Percentiles rank a stretch among this genome's conserved stretches.
Evolutionary conservation across 2,329 filamentous ascomycete species (phyloP).

Genomic region (Keithomyces neogunnii): DNA sequence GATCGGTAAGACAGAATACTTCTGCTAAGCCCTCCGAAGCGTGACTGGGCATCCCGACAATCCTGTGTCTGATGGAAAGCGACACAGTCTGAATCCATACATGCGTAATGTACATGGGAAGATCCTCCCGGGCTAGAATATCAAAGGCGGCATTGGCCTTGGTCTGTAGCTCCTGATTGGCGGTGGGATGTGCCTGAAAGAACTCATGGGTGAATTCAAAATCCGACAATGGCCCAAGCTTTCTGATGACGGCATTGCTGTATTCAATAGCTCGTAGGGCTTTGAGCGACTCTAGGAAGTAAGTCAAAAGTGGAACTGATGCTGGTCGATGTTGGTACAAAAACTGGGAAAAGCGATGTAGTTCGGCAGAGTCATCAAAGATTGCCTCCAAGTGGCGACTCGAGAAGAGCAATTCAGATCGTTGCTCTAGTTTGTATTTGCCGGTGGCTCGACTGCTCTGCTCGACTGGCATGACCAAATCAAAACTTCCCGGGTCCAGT

Average conservation of each 20-base stretch:
- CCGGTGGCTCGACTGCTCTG: constrained; percentile 3
- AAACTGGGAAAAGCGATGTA: constrained; percentile 60
- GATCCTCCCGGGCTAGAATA: constrained; percentile 53
- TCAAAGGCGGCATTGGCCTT: constrained; percentile 57
- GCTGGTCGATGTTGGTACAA: constrained; percentile 49
- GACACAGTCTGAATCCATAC: constrained; percentile 60
- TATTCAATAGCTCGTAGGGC: constrained; percentile 63
- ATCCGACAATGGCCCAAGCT: constrained; percentile 7
- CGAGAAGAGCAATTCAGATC: constrained; percentile 59
- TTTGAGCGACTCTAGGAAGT: constrained; percentile 65
- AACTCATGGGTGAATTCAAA: constrained; percentile 10
- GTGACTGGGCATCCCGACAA: constrained; percentile 59
- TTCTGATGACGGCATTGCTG: constrained; percentile 48
- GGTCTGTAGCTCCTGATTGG: constrained; percentile 50
- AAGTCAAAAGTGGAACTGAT: constrained; percentile 58
- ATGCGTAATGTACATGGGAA: constrained; percentile 63
- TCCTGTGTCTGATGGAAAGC: constrained; percentile 54
- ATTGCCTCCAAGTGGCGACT: constrained; percentile 56
- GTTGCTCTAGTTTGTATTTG: constrained; percentile 47
- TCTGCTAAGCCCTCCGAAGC: constrained; percentile 66
- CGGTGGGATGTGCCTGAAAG: constrained; percentile 25
- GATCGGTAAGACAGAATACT: constrained; percentile 69
- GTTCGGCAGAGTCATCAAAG: constrained; percentile 53
- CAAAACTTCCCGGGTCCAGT: constrained; percentile 28
- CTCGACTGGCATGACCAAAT: constrained; percentile 20